phyloP scores from a whole-genome alignment of 805 yeast genomes.

The Barnettozyma wickerhamii region DNA sequence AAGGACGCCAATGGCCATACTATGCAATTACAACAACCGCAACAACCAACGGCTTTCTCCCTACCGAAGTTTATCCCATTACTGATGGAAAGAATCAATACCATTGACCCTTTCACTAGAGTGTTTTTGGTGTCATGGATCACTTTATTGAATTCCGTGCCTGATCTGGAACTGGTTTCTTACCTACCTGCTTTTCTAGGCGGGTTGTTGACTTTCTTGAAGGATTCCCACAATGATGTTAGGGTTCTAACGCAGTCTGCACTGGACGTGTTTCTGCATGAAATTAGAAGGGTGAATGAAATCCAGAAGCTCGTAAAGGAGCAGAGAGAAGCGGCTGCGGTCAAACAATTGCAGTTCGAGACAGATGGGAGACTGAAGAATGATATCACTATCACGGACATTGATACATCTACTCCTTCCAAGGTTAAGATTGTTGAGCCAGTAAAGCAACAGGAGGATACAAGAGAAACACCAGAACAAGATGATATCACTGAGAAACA shows the following conservation, averaged over 20 bases:
- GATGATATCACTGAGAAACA: slow-evolving; percentile 4
- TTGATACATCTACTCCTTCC: slow-evolving; percentile 14
- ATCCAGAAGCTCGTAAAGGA: slow-evolving; percentile 51
- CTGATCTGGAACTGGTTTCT: slow-evolving; percentile 82
- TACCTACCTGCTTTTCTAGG: slow-evolving; percentile 87
- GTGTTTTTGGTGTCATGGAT: slow-evolving; percentile 93
- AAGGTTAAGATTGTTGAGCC: neutral
- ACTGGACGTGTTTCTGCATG: slow-evolving; percentile 69
- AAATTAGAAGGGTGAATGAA: slow-evolving; percentile 71
- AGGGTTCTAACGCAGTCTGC: slow-evolving; percentile 79
- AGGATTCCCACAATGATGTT: slow-evolving; percentile 83
- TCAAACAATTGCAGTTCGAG: slow-evolving; percentile 4
- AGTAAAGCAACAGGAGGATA: neutral
- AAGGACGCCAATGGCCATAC: slow-evolving; percentile 57
- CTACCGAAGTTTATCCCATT: slow-evolving; percentile 86
- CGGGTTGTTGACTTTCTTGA: slow-evolving; percentile 73
- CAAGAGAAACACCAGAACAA: neutral
- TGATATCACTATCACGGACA: slow-evolving; percentile 16
- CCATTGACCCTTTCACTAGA: slow-evolving; percentile 88
- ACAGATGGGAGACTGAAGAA: slow-evolving; percentile 17
- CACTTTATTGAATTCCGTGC: slow-evolving; percentile 85
- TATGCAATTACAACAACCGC: slow-evolving; percentile 54
- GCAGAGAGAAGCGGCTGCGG: slow-evolving; percentile 14
- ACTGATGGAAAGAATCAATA: slow-evolving; percentile 85
- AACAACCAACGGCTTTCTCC: slow-evolving; percentile 70